Evolutionary conservation across 2,329 filamentous ascomycete genomes (phyloP), one percentile per base, ranked within the genome.

Genomic region (Kalmusia sp.): DNA sequence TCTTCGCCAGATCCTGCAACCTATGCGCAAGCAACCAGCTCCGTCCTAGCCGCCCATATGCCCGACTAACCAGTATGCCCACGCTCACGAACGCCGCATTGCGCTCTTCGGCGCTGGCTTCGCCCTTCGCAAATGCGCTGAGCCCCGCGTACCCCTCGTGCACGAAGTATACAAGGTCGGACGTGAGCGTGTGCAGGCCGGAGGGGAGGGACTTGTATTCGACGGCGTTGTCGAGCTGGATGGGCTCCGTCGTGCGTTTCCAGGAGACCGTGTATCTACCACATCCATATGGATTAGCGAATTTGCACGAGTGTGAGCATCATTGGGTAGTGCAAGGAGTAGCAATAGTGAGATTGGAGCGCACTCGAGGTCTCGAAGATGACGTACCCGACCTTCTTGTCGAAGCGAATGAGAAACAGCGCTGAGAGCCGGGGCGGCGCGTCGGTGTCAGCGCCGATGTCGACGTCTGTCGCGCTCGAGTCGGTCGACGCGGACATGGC

Each of bases 171-270:
- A 89, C 81, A 46, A 98, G 81, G 74, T 99, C 95, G 61, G 93
- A 87, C 27, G 88, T 81, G 17, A 98, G 91, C 52, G 91, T 90
- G 76, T 99, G 95, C 44, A 97, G 77, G 21, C 95, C 95, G 0
- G 93, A 98, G 2, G 95, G 95, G 40, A 99, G 83, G 57, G 92
- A 96, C 77, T 97, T 98, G 83, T 92, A 99, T 77, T 99, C 95
- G 67, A 97, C 92, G 21, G 90, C 87, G 50, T 92, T 92, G 63
- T 96, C 91, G 43, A 98, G 84, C 40, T 81, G 74, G 34, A 84
- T 82, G 77, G 43, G 85, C 87, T 12, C 81, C 1, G 86, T 77
- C 11, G 88, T 85, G 61, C 85, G 87, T 74, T 96, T 92, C 95
- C 95, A 98, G 30, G 87, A 86, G 69, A 98, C 89, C 39, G 92